Evolutionary conservation across 1,284 basidiomycete species (phyloP).

Genomic region (Cryptococcus sp.): DNA sequence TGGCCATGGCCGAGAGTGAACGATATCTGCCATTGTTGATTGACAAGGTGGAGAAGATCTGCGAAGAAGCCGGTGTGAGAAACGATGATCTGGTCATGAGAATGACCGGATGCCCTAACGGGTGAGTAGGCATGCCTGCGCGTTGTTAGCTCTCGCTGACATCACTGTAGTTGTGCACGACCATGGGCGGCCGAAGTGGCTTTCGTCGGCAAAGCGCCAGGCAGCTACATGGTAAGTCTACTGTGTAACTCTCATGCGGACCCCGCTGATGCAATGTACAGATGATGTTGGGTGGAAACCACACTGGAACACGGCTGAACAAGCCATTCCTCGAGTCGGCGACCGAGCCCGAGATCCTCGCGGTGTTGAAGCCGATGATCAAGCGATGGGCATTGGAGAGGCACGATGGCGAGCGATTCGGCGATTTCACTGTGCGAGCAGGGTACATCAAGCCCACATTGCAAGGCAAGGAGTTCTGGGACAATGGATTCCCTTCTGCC

Average conservation of each 20-base stretch:
- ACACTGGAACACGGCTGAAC: constrained; percentile 88
- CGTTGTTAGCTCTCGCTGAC: background rate
- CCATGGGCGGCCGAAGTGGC: constrained; percentile 97
- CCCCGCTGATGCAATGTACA: constrained; percentile 3
- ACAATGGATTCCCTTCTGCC: constrained; percentile 53
- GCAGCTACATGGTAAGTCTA: constrained; percentile 66
- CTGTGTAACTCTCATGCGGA: constrained; percentile 7
- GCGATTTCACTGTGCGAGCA: constrained; percentile 88
- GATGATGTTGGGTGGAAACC: constrained; percentile 96
- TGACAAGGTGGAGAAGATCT: constrained; percentile 93
- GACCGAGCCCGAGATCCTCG: constrained; percentile 89
- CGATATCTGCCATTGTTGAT: constrained; percentile 92
- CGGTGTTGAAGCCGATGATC: constrained; percentile 88
- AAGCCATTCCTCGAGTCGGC: constrained; percentile 79
- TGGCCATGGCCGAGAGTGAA: constrained; percentile 95
- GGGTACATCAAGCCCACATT: constrained; percentile 81
- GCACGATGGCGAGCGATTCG: constrained; percentile 86
- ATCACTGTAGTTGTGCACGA: constrained; percentile 67
- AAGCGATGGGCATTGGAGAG: constrained; percentile 88
- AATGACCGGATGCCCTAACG: constrained; percentile 96
- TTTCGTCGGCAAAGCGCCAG: constrained; percentile 95
- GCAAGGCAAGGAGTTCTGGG: constrained; percentile 79
- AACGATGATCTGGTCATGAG: constrained; percentile 96
- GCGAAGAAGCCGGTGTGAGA: constrained; percentile 87
- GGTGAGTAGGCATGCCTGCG: constrained; percentile 24